A percentile compares a stretch with the other conserved stretches of the same genome.
phyloP scores from a whole-genome alignment of 305 asterid species.

The Withania somnifera region DNA sequence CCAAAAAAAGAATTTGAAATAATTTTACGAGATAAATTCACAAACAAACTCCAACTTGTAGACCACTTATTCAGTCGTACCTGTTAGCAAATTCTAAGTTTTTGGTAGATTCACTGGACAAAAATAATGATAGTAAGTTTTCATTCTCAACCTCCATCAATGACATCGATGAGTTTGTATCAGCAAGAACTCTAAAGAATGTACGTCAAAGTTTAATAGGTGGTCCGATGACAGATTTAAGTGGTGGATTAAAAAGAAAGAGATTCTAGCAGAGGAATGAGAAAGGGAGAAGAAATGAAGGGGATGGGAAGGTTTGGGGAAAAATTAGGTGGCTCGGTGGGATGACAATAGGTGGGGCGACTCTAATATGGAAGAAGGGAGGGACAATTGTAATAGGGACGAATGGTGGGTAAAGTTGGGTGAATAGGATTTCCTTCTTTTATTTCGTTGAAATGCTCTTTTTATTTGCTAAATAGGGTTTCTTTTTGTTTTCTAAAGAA shows the following conservation, averaged over 20 bases:
- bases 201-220: background rate
- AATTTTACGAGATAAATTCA: no score
- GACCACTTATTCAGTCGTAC: no score
- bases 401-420: background rate
- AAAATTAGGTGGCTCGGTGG: background rate
- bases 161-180: conserved; percentile 28
- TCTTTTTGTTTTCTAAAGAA: background rate
- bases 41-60: no score
- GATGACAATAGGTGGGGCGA: background rate
- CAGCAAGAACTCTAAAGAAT: conserved; percentile 14
- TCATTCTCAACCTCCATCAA: conserved; percentile 39
- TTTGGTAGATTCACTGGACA: no score
- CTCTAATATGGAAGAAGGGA: background rate
- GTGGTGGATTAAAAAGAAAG: background rate
- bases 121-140: background rate
- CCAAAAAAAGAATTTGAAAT: no score
- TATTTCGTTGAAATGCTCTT: background rate
- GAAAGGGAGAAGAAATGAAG: background rate
- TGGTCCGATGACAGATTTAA: background rate
- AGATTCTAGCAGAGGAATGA: background rate
- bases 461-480: background rate
- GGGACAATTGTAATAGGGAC: background rate
- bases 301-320: background rate
- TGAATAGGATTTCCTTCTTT: background rate
- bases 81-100: no score